Evolutionary conservation across 2,329 filamentous ascomycete species (phyloP).

Genomic region (Fusarium sp.): DNA sequence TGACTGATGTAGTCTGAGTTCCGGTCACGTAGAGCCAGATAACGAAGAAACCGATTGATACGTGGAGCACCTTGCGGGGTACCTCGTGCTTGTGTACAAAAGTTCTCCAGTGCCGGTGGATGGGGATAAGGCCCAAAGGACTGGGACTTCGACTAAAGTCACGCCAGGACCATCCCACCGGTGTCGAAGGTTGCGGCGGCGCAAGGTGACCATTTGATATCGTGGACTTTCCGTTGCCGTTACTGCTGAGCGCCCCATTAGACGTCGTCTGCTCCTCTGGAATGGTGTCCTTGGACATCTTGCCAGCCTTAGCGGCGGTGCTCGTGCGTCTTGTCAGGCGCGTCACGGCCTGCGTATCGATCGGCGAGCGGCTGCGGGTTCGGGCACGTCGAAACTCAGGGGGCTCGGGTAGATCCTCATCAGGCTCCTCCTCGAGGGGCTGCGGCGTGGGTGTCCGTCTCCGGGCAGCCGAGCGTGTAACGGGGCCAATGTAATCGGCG

Average conservation of each 20-base stretch:
- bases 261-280: conserved; percentile 39
- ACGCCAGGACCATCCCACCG: conserved; percentile 78
- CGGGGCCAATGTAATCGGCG: conserved; percentile 71
- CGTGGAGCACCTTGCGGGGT: conserved; percentile 89
- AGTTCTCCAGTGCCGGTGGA: conserved; percentile 89
- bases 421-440: conserved; percentile 67
- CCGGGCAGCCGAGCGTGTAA: conserved; percentile 76
- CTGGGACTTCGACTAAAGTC: conserved; percentile 92
- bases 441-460: conserved; percentile 66
- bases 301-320: conserved; percentile 44
- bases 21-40: conserved; percentile 85
- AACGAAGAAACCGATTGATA: conserved; percentile 95
- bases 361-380: conserved; percentile 76
- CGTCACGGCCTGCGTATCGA: conserved; percentile 60
- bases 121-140: conserved; percentile 91
- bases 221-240: conserved; percentile 47
- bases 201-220: conserved; percentile 73
- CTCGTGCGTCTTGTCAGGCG: conserved; percentile 62
- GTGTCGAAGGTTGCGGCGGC: conserved; percentile 69
- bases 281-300: conserved; percentile 34
- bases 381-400: conserved; percentile 69
- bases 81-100: conserved; percentile 98
- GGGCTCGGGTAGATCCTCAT: conserved; percentile 58
- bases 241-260: conserved; percentile 46
- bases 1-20: conserved; percentile 78